Base-by-base conservation (phyloP, 345 rosid genomes). In the Xanthoceras sorbifolium region DNA sequence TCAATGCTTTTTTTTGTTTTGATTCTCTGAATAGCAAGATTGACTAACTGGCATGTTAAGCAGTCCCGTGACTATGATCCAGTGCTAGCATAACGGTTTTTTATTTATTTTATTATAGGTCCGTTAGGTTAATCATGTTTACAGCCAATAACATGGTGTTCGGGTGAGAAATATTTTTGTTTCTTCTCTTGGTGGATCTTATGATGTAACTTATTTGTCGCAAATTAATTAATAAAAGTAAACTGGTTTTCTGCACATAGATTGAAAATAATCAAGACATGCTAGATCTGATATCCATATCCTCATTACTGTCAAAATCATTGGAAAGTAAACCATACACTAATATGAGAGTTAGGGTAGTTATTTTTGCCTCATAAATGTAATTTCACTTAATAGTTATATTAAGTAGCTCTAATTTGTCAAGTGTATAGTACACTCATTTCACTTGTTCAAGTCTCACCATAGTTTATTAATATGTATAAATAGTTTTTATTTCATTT, bases 181-280 rank as follows among this genome's bases (percentile, higher is more conserved):
- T 70, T 50, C n/a, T 70, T 54, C 64, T 22, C 36, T 28, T 26
- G 5, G 36, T 68, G 55, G 11, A 44, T 44, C 50, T 9, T 11
- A 44, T 11, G 2, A 44, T 44, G 50, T 0, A 12, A 44, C 50
- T 44, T 44, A 44, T 9, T 12, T 44, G 17, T 44, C 2, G 50
- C 50, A 44, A 44, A 10, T 0, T 31, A 0, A n/a, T n/a, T n/a
- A n/a, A n/a, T n/a, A n/a, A n/a, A 31, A 18, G 60, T 29, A 52
- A 40, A 18, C 62, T 50, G 73, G 63, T 70, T 52, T 70, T 44
- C 50, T 52, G 73, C 73, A 50, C 61, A 52, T 20, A 52, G 63
- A 52, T 52, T 70, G 26, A n/a, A 38, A 38, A 38, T n/a, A 15
- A 44, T 64, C n/a, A 8, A 4, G 22, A 64, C 31, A 2, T 7